phyloP scores from a whole-genome alignment of 768 basidiomycete genomes.

The Suillus paluster region DNA sequence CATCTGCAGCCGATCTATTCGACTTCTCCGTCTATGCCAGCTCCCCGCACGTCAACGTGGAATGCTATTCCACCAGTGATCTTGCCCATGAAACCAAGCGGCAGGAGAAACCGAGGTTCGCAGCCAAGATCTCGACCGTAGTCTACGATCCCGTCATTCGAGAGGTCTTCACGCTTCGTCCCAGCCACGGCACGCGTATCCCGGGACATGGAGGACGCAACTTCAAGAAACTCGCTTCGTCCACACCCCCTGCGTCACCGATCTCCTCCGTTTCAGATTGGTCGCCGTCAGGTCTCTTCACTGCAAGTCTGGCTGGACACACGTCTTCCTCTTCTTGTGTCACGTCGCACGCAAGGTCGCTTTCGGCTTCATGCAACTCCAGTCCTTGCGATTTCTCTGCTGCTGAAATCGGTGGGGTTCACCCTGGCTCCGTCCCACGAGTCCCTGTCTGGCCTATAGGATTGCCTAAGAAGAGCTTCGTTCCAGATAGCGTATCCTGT shows the following conservation, averaged over 20 bases:
- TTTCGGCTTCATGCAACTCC: not conserved
- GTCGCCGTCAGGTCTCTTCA: not conserved
- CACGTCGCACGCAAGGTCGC: not conserved
- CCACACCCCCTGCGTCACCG: not conserved
- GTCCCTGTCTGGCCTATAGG: not conserved
- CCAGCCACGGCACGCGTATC: constrained; percentile 15
- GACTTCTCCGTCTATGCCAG: constrained; percentile 7
- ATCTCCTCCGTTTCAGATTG: not conserved
- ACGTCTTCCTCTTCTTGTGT: not conserved
- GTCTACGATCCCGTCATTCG: constrained; percentile 12
- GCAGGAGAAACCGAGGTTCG: not conserved
- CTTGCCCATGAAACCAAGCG: not conserved
- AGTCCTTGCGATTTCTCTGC: not conserved
- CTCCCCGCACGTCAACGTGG: not conserved
- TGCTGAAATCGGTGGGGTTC: too few species aligned
- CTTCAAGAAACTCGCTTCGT: not conserved
- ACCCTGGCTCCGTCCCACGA: not conserved
- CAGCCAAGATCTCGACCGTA: constrained; percentile 4
- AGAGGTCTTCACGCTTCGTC: constrained; percentile 14
- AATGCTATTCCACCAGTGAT: not conserved
- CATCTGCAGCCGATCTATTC: constrained; percentile 9
- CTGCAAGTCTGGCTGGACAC: not conserved
- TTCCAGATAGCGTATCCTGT: not conserved
- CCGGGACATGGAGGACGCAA: constrained; percentile 9
- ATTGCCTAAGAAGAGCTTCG: not conserved